A percentile compares a stretch with the other conserved stretches of the same genome.
These are phyloP conservation scores for Vigna unguiculata DNA, from an alignment of 306 rosid genomes.

Conservation along the genomic window DNA sequence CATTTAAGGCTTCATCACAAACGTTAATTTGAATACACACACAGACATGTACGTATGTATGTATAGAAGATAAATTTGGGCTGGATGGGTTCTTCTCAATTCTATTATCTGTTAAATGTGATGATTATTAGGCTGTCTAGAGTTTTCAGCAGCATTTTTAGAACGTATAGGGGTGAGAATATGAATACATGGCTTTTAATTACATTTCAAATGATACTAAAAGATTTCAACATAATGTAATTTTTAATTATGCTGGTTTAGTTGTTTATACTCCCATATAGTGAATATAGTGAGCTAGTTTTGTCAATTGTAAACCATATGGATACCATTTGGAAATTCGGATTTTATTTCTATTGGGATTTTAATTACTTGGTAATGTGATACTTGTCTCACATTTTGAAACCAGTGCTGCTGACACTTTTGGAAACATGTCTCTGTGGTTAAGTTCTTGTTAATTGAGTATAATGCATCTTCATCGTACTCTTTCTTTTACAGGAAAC, in stretches of 20 bases:
- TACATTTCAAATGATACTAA: neutral
- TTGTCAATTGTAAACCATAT: neutral
- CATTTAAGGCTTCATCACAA: neutral
- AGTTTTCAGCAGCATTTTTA: neutral
- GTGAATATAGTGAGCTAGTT: neutral
- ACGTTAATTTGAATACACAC: neutral
- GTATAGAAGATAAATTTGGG: neutral
- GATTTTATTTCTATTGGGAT: slow-evolving; percentile 19
- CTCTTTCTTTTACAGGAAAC: slow-evolving; percentile 53
- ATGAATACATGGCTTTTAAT: slow-evolving; percentile 3
- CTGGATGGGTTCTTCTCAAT: neutral
- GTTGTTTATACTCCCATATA: slow-evolving; percentile 14
- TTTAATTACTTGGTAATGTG: slow-evolving; percentile 39
- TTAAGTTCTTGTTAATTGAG: slow-evolving; percentile 12
- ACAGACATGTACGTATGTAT: neutral
- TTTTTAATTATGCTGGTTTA: slow-evolving; percentile 32
- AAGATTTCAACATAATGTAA: neutral
- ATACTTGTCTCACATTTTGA: slow-evolving; percentile 30
- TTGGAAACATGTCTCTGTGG: slow-evolving; percentile 21
- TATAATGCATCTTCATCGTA: slow-evolving; percentile 22
- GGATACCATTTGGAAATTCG: neutral
- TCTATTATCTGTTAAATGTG: neutral
- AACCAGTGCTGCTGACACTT: slow-evolving; percentile 24
- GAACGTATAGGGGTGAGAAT: slow-evolving; percentile 1
- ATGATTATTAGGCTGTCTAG: slow-evolving; percentile 9